These are phyloP conservation scores for Phialemoniopsis sp. DNA, from an alignment of 2,329 filamentous ascomycete species.

Conservation along the genomic window DNA sequence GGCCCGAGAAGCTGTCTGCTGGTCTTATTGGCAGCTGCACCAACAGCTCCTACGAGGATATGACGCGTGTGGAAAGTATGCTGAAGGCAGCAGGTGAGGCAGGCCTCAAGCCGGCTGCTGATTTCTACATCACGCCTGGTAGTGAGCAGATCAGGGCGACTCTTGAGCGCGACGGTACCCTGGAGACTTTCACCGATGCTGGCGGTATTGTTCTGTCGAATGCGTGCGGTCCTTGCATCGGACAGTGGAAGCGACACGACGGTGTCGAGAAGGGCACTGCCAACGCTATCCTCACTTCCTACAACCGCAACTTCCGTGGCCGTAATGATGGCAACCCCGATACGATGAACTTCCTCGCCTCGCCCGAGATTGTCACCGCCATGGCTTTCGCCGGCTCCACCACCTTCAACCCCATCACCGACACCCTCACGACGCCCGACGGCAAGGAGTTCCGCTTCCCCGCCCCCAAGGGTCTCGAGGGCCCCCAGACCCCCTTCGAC, in stretches of 20 bases:
- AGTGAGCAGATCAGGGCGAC: constrained; percentile 97
- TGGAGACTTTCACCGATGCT: constrained; percentile 79
- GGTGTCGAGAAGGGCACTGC: constrained; percentile 76
- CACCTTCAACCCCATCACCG: constrained; percentile 93
- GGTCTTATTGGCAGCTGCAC: constrained; percentile 97
- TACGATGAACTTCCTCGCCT: constrained; percentile 98
- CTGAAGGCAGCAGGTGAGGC: constrained; percentile 87
- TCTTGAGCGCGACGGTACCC: constrained; percentile 80
- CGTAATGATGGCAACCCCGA: constrained; percentile 95
- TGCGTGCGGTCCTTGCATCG: constrained; percentile 90
- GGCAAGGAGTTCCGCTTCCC: constrained; percentile 83
- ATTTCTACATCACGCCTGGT: constrained; percentile 95
- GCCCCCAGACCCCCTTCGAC: constrained; percentile 65
- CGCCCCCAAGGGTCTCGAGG: constrained; percentile 67
- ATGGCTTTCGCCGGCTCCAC: constrained; percentile 91
- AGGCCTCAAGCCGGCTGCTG: constrained; percentile 83
- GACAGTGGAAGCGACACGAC: constrained; percentile 92
- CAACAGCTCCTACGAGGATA: constrained; percentile 98
- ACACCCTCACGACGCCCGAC: constrained; percentile 73
- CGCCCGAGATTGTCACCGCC: constrained; percentile 92
- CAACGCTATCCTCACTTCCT: constrained; percentile 95
- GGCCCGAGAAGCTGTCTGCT: constrained; percentile 88
- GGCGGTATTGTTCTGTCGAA: constrained; percentile 91
- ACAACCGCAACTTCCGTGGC: constrained; percentile 97
- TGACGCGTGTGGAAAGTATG: constrained; percentile 90